Evolutionary conservation across 2,329 filamentous ascomycete genomes (phyloP).

Genomic region (Cephalotrichum gorgonifer): DNA sequence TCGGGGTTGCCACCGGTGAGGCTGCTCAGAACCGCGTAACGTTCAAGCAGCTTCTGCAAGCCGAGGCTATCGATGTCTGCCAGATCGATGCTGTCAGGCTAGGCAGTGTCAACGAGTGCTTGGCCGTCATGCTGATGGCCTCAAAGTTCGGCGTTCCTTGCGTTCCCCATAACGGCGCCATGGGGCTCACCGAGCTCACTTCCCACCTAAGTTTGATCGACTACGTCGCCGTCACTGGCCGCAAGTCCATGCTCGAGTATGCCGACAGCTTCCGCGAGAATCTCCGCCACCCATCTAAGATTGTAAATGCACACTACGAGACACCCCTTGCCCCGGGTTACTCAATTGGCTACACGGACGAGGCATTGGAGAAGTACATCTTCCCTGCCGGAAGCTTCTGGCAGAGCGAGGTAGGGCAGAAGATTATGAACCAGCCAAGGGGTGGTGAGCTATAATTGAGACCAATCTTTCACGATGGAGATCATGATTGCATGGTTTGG

Average conservation of each 20-base stretch:
- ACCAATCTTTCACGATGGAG: background rate
- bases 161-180: slow-evolving; percentile 12
- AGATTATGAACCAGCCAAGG: slow-evolving; percentile 19
- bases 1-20: slow-evolving; percentile 61
- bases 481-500: background rate
- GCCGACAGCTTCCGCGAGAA: slow-evolving; percentile 17
- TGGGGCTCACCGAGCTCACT: slow-evolving; percentile 12
- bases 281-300: slow-evolving; percentile 14
- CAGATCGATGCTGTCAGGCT: slow-evolving; percentile 61
- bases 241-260: slow-evolving; percentile 15
- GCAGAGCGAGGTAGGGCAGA: slow-evolving; percentile 16
- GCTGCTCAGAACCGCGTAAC: slow-evolving; percentile 65
- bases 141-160: slow-evolving; percentile 11
- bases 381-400: slow-evolving; percentile 20
- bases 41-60: slow-evolving; percentile 59
- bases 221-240: slow-evolving; percentile 13
- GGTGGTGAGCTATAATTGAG: slow-evolving; percentile 15
- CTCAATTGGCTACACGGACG: slow-evolving; percentile 18
- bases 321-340: slow-evolving; percentile 16
- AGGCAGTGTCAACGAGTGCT: slow-evolving; percentile 47
- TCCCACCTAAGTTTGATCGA: slow-evolving; percentile 13
- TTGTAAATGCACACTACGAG: slow-evolving; percentile 16
- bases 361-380: slow-evolving; percentile 17
- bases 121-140: slow-evolving; percentile 11
- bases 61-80: slow-evolving; percentile 53